phyloP scores from a whole-genome alignment of 2,329 filamentous ascomycete species.

The Ustulina deusta region DNA sequence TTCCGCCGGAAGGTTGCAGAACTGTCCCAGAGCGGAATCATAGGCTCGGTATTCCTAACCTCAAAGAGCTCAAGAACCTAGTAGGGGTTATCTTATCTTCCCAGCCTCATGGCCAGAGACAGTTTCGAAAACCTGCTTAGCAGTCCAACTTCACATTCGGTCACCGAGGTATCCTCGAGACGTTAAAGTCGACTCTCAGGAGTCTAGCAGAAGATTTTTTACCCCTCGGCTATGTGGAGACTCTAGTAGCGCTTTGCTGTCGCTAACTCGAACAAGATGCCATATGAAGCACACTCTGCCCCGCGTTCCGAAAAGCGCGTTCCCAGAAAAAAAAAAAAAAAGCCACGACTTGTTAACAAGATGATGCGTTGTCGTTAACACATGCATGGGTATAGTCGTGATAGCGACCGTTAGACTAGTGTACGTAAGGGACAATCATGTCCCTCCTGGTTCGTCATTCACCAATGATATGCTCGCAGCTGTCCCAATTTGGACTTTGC shows the following conservation, averaged over 20 bases:
- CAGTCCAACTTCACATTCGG: not conserved
- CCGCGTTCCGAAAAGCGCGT: not conserved
- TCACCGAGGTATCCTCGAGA: not conserved
- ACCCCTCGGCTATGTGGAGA: conserved; percentile 2
- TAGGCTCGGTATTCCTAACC: not conserved
- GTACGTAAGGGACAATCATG: not conserved
- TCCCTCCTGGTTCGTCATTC: conserved; percentile 19
- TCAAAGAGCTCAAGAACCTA: not conserved
- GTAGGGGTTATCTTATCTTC: not conserved
- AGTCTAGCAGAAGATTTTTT: not conserved
- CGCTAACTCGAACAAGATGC: conserved; percentile 10
- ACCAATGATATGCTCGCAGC: conserved; percentile 37
- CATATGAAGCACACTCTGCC: conserved; percentile 16
- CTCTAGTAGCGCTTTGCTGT: conserved; percentile 11
- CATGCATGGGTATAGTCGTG: not conserved
- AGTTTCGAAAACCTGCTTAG: not conserved
- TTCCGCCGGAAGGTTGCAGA: not conserved
- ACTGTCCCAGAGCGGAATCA: not conserved
- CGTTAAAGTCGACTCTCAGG: conserved; percentile 7
- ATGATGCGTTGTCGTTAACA: not conserved
- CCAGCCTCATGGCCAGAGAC: not conserved
- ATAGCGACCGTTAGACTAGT: not conserved
- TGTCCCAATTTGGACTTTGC: conserved; percentile 37
- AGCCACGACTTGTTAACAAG: not conserved
- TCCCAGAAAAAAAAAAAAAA: not conserved